These are phyloP conservation scores for Lichenothelia convexa DNA, from an alignment of 495 filamentous ascomycete genomes.

Conservation along the genomic window DNA sequence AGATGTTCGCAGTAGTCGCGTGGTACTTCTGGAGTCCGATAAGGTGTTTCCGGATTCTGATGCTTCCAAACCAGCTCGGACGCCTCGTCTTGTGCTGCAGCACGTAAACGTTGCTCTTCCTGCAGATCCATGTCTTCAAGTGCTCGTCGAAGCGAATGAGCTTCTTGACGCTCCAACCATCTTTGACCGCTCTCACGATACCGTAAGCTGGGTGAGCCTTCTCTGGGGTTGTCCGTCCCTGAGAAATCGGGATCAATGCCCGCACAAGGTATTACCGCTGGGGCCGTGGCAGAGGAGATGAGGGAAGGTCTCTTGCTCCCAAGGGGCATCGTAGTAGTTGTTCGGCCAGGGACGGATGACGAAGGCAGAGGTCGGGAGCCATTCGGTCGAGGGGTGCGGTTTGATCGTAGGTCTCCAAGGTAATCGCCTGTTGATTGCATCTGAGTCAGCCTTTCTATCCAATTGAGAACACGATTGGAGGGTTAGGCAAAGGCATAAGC, in stretches of 20 bases:
- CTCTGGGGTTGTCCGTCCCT: conserved; percentile 1
- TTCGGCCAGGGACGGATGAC: conserved; percentile 21
- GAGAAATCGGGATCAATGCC: background rate
- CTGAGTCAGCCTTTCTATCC: conserved; percentile 8
- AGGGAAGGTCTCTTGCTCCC: too few species aligned
- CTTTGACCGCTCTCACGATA: conserved; percentile 68
- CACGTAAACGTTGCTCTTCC: conserved; percentile 49
- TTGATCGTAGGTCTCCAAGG: conserved; percentile 61
- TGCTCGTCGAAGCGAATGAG: conserved; percentile 54
- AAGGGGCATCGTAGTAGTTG: conserved; percentile 11
- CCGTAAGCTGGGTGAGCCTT: conserved; percentile 29
- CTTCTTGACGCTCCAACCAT: conserved; percentile 79
- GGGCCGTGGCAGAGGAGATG: conserved; percentile 4
- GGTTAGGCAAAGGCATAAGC: conserved; percentile 5
- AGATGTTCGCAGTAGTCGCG: conserved; percentile 43
- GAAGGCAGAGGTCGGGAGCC: conserved; percentile 64
- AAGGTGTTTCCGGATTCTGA: conserved; percentile 42
- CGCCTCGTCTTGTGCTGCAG: conserved; percentile 68
- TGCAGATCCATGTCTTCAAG: conserved; percentile 62
- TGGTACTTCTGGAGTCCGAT: conserved; percentile 37
- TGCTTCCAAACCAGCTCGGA: conserved; percentile 77
- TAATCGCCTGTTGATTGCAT: conserved; percentile 43
- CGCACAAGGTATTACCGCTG: conserved; percentile 2
- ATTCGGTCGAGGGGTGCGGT: conserved; percentile 37
- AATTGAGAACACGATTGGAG: conserved; percentile 11